phyloP scores from a whole-genome alignment of 2,329 filamentous ascomycete species.

The Colletotrichum sp. region DNA sequence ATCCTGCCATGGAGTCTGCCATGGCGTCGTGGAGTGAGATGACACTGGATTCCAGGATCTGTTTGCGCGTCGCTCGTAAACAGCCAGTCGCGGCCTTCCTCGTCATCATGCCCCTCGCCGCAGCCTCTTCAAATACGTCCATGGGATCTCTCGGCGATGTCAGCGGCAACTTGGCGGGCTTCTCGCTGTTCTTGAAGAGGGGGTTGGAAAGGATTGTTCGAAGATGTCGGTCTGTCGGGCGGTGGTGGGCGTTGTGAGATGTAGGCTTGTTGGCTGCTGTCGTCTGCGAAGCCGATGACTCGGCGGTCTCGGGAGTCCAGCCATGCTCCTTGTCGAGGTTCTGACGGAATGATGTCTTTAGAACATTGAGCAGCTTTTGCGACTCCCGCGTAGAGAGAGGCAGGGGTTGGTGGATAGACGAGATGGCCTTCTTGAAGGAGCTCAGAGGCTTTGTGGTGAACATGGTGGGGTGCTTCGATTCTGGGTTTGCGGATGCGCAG shows the following conservation, averaged over 20 bases:
- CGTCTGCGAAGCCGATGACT: slow-evolving; percentile 13
- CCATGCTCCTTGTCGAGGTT: slow-evolving; percentile 65
- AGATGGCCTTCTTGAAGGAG: slow-evolving; percentile 46
- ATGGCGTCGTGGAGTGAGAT: slow-evolving; percentile 38
- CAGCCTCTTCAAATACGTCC: slow-evolving; percentile 61
- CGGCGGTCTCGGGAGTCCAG: slow-evolving; percentile 37
- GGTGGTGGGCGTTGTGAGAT: slow-evolving; percentile 26
- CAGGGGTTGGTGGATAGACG: slow-evolving; percentile 56
- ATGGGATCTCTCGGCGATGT: slow-evolving; percentile 46
- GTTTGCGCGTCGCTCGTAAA: slow-evolving; percentile 51
- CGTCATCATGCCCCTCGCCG: slow-evolving; percentile 62
- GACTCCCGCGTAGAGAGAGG: slow-evolving; percentile 56
- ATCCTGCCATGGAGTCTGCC: slow-evolving; percentile 48
- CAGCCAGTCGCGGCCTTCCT: slow-evolving; percentile 58
- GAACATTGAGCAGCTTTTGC: slow-evolving; percentile 58
- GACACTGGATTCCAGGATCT: slow-evolving; percentile 39
- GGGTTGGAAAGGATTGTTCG: slow-evolving; percentile 63
- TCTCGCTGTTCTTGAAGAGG: slow-evolving; percentile 49
- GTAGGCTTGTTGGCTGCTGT: slow-evolving; percentile 5
- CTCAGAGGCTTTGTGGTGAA: slow-evolving; percentile 39
- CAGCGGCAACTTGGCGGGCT: slow-evolving; percentile 13
- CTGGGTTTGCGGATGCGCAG: neutral
- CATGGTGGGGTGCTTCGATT: slow-evolving; percentile 28
- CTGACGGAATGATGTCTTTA: slow-evolving; percentile 62
- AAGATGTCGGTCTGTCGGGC: slow-evolving; percentile 56